These are phyloP conservation scores for Kodamaea nitidulidarum DNA, from an alignment of 805 yeast species.

Conservation along the genomic window DNA sequence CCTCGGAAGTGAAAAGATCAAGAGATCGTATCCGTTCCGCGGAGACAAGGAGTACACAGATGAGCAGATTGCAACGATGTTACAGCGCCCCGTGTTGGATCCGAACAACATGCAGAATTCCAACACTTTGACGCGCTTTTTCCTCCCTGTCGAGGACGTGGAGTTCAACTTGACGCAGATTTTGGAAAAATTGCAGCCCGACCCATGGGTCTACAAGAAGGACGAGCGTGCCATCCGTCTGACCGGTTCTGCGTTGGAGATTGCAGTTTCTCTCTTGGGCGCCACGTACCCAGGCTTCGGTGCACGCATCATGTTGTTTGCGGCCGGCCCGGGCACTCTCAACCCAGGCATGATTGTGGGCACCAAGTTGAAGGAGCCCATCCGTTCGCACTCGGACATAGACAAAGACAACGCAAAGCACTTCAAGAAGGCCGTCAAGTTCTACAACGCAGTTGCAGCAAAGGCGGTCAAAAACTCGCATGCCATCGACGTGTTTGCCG, in stretches of 20 bases:
- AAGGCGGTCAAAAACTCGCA: slow-evolving; percentile 71
- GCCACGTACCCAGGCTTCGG: slow-evolving; percentile 81
- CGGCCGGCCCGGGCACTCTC: slow-evolving; percentile 94
- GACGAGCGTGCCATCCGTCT: slow-evolving; percentile 85
- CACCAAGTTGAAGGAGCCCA: slow-evolving; percentile 87
- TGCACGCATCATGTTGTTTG: slow-evolving; percentile 82
- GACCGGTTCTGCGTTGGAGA: slow-evolving; percentile 87
- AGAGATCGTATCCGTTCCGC: slow-evolving; percentile 77
- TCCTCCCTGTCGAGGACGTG: slow-evolving; percentile 69
- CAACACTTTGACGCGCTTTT: slow-evolving; percentile 52
- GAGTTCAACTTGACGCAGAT: slow-evolving; percentile 80
- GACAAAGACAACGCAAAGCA: slow-evolving; percentile 87
- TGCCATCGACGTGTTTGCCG: slow-evolving; percentile 86
- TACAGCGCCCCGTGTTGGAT: slow-evolving; percentile 32
- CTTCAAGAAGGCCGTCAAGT: slow-evolving; percentile 79
- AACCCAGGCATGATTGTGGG: slow-evolving; percentile 94
- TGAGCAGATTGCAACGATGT: slow-evolving; percentile 57
- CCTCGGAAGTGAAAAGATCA: slow-evolving; percentile 58
- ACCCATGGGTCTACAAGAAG: slow-evolving; percentile 86
- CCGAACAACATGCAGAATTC: slow-evolving; percentile 22
- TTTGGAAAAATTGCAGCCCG: slow-evolving; percentile 71
- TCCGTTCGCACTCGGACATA: slow-evolving; percentile 94
- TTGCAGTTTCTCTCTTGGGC: slow-evolving; percentile 79
- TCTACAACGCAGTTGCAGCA: slow-evolving; percentile 68
- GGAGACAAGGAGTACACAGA: slow-evolving; percentile 84